Percentiles rank a stretch among this genome's conserved stretches.
Conservation (phyloP, 2,329 filamentous ascomycete genomes). For the Ustilaginoidea virens region DNA sequence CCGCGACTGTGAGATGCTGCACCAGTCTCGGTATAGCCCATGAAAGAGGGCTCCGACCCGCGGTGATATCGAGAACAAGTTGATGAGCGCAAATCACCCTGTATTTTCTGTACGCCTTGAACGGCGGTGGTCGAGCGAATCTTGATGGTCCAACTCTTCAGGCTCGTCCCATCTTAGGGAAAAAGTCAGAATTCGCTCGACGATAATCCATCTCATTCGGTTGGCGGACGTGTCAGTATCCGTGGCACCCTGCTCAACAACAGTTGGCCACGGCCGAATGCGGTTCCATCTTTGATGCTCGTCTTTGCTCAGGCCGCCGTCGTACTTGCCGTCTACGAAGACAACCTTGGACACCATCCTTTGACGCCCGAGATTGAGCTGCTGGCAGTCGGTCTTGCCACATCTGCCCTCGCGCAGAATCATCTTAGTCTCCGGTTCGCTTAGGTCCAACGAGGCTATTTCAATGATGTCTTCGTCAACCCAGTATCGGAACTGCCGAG, state of each 20-base stretch:
- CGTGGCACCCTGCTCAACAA: conserved; percentile 11
- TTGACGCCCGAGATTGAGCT: conserved; percentile 18
- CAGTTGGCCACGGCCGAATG: conserved; percentile 17
- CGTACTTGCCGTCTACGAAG: conserved; percentile 20
- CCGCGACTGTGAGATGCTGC: no score
- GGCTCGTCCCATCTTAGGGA: conserved; percentile 20
- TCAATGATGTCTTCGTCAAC: conserved; percentile 21
- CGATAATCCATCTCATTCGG: conserved; percentile 21
- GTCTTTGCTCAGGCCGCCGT: conserved; percentile 8
- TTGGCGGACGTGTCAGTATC: conserved; percentile 15
- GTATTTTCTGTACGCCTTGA: no score
- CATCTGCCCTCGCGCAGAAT: conserved; percentile 20
- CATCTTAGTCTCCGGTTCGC: conserved; percentile 17
- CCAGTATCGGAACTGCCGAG: conserved; percentile 23
- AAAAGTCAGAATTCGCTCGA: conserved; percentile 22
- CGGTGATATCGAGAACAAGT: no score
- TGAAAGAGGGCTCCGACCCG: no score
- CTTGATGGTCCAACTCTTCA: conserved; percentile 13
- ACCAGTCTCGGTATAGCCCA: no score
- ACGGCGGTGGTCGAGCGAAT: no score
- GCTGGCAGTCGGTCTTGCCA: conserved; percentile 17
- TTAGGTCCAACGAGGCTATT: conserved; percentile 18
- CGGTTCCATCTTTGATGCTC: conserved; percentile 14
- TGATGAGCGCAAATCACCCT: no score
- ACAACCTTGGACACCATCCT: conserved; percentile 22